Evolutionary conservation across 208 protist species (phyloP), one percentile per base, ranked within the genome.

Genomic region (Trypanosoma lewisi): DNA sequence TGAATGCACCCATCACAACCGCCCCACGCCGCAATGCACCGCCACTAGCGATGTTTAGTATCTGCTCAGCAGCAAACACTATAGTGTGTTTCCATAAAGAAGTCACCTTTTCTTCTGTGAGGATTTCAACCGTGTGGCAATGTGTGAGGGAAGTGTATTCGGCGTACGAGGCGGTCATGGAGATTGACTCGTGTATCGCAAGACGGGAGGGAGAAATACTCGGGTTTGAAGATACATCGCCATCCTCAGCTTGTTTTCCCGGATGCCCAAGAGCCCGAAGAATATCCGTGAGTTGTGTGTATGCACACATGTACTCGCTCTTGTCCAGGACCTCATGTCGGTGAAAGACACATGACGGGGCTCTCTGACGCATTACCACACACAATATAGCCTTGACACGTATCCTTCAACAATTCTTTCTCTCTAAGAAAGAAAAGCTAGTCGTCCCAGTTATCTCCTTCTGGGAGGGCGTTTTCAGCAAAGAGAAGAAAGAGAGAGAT

Each of bases 1-100:
- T 57, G 49, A 81, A 91, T 6, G 80, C 76, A 21, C 84, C 84
- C 16, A 55, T 48, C 42, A 80, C 66, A 2, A 59, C 21, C 14
- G 19, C 33, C 8, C 41, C 42, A 4, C 64, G 39, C 27, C 52
- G 53, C 23, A 49, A 25, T 1, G 36, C 17, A 33, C 41, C 19
- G n/a, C 1, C 48, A 31, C 47, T 48, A 33, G 16, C 2, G 14
- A 23, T 2, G 31, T 41, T 45, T 2, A 80, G 42, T 49, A 83
- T 50, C 16, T 30, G 57, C 31, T 41, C 49, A 16, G 62, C 58
- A 31, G 63, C 59, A 58, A 68, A 61, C n/a, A 58, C 48, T 25
- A 69, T 48, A n/a, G 66, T 36, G 1, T 19, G 33, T 25, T 55
- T 9, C 83, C 83, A 89, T 23, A 63, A 53, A 14, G 25, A 37